Base-by-base conservation (phyloP, 2,329 filamentous ascomycete species). In the Pseudocercospora fuligena region DNA sequence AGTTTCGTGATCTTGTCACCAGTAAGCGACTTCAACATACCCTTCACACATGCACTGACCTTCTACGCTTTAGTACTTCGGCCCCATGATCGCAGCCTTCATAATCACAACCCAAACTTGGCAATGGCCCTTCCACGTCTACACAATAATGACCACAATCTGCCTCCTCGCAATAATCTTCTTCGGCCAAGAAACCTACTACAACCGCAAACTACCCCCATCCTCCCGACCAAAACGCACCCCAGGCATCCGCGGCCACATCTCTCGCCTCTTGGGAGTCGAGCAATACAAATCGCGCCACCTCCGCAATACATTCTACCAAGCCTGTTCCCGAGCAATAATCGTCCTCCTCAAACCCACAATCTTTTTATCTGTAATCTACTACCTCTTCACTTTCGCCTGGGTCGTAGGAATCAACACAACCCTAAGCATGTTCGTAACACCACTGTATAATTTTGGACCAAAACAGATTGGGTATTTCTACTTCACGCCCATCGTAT, bases 401-500 rank as follows among this genome's bases (percentile, higher is more conserved):
- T 74, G 72, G 73, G 70, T 69, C 0, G 69, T 74, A 7, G 72
- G 72, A 2, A 73, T 73, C 61, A 73, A 72, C 53, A 74, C 69
- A 1, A 73, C 70, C 49, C 49, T 68, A 2, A 40, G 66, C n/a
- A 40, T 67, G 27, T 73, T 73, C 47, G 64, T 70, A 9, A 72
- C 71, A 6, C 67, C 61, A 58, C n/a, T 64, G 0, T 66, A 73
- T 51, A 61, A 69, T 23, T 72, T 72, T 36, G 65, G 65, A n/a
- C 54, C 63, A 11, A 62, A 61, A 46, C 61, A 60, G 16, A 63
- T 69, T 27, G 63, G 63, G 19, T 74, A 65, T 51, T 66, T 72
- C 40, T 76, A 77, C 65, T 74, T 77, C 51, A 73, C 75, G 4
- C 74, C 74, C n/a, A 65, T 76, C n/a, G 67, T 75, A 1, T 73